phyloP scores from a whole-genome alignment of 2,329 filamentous ascomycete genomes.

The Trichoderma arundinaceum region DNA sequence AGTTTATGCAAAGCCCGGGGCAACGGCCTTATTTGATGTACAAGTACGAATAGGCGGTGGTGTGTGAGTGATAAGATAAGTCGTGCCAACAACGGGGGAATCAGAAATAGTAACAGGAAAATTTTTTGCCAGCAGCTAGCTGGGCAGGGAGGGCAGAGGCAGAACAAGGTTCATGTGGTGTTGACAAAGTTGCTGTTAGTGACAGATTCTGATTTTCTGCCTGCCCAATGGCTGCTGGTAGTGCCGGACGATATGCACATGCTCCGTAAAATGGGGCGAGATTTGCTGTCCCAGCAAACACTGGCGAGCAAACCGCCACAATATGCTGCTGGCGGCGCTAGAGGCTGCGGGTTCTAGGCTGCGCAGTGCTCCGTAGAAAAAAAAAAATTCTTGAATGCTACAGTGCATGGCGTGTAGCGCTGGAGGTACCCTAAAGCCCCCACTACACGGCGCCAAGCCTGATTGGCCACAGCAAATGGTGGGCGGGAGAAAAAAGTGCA shows the following conservation, averaged over 20 bases:
- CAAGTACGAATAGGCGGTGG: too few species aligned
- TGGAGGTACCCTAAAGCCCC: conserved; percentile 37
- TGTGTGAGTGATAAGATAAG: too few species aligned
- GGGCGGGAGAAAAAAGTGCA: conserved; percentile 42
- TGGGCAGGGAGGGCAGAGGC: background rate
- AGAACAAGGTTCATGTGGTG: conserved; percentile 8
- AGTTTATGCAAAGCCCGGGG: background rate
- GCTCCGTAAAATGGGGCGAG: conserved; percentile 10
- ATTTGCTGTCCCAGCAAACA: conserved; percentile 2
- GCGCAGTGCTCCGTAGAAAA: background rate
- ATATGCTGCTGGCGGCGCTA: conserved; percentile 19
- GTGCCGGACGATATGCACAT: background rate
- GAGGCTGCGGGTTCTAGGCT: background rate
- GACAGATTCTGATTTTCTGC: background rate
- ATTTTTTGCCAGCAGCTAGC: too few species aligned
- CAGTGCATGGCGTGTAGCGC: conserved; percentile 22
- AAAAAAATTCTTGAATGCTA: conserved; percentile 17
- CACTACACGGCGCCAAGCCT: conserved; percentile 15
- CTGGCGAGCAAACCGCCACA: conserved; percentile 10
- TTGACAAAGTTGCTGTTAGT: conserved; percentile 16
- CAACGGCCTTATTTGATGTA: too few species aligned
- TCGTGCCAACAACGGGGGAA: too few species aligned
- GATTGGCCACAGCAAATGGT: conserved; percentile 34
- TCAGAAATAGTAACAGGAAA: too few species aligned
- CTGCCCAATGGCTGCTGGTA: conserved; percentile 12